Conservation (phyloP, 495 filamentous ascomycete genomes). For the Cenococcum geophilum region DNA sequence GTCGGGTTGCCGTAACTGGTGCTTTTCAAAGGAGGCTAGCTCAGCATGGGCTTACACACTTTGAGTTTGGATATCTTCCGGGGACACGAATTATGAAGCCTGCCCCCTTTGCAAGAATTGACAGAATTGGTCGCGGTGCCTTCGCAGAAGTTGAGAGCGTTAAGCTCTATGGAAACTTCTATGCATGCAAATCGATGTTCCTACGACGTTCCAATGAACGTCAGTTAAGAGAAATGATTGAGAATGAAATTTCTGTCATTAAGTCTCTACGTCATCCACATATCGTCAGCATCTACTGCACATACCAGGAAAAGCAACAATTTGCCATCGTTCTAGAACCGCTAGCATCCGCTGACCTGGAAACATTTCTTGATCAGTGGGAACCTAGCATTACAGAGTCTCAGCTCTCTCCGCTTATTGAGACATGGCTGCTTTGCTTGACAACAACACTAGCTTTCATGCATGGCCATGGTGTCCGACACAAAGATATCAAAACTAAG, state of each 20-base stretch:
- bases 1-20: background rate
- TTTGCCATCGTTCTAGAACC: constrained; percentile 21
- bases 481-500: constrained; percentile 23
- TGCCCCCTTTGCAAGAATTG: constrained; percentile 3
- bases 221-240: constrained; percentile 66
- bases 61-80: background rate
- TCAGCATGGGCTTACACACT: background rate
- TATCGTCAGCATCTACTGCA: constrained; percentile 54
- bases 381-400: background rate
- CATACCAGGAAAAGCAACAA: constrained; percentile 23
- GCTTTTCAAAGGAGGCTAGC: constrained; percentile 3
- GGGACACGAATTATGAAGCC: background rate
- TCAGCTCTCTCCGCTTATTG: constrained; percentile 3
- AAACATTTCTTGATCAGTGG: constrained; percentile 18
- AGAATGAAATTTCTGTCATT: constrained; percentile 91
- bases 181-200: constrained; percentile 20
- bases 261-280: constrained; percentile 90
- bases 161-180: constrained; percentile 7
- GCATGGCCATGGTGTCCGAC: constrained; percentile 25
- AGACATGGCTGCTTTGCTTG: constrained; percentile 20
- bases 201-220: constrained; percentile 19
- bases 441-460: constrained; percentile 27
- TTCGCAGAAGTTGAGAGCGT: constrained; percentile 23
- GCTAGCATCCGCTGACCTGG: constrained; percentile 17
- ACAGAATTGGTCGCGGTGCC: constrained; percentile 17